Conservation (phyloP, 768 basidiomycete genomes). For the Panaeolus papilionaceus region DNA sequence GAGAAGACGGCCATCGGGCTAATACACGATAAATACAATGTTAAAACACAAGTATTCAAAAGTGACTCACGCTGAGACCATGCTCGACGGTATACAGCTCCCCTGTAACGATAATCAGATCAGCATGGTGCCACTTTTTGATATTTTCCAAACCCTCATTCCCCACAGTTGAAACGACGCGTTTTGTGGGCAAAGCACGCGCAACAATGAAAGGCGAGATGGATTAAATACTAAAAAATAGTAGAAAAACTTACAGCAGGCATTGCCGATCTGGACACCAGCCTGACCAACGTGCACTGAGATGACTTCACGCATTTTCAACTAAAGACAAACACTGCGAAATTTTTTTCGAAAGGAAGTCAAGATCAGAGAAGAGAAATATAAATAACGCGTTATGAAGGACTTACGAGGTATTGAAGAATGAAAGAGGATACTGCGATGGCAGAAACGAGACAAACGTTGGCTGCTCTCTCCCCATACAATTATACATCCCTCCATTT, state of each 20-base stretch:
- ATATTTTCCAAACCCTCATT: slow-evolving; percentile 24
- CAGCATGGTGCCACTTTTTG: slow-evolving; percentile 42
- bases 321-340: slow-evolving; percentile 32
- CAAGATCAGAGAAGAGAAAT: slow-evolving; percentile 27
- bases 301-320: slow-evolving; percentile 92
- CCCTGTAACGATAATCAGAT: slow-evolving; percentile 62
- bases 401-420: slow-evolving; percentile 39
- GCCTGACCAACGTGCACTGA: slow-evolving; percentile 99
- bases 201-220: slow-evolving; percentile 23
- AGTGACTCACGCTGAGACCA: slow-evolving; percentile 83
- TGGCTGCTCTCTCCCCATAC: slow-evolving; percentile 44
- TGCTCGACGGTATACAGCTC: slow-evolving; percentile 99
- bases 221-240: slow-evolving; percentile 23
- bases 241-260: slow-evolving; percentile 83
- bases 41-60: slow-evolving; percentile 12
- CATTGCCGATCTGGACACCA: slow-evolving; percentile 97
- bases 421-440: slow-evolving; percentile 41
- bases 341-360: neutral
- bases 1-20: slow-evolving; percentile 95
- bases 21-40: slow-evolving; percentile 28
- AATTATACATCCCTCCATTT: slow-evolving; percentile 47
- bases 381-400: slow-evolving; percentile 31
- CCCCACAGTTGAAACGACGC: slow-evolving; percentile 37
- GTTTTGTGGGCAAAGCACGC: slow-evolving; percentile 32
- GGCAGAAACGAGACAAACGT: slow-evolving; percentile 51